Evolutionary conservation across 2,329 filamentous ascomycete species (phyloP).

Genomic region (Ceratocystis alfenasii): DNA sequence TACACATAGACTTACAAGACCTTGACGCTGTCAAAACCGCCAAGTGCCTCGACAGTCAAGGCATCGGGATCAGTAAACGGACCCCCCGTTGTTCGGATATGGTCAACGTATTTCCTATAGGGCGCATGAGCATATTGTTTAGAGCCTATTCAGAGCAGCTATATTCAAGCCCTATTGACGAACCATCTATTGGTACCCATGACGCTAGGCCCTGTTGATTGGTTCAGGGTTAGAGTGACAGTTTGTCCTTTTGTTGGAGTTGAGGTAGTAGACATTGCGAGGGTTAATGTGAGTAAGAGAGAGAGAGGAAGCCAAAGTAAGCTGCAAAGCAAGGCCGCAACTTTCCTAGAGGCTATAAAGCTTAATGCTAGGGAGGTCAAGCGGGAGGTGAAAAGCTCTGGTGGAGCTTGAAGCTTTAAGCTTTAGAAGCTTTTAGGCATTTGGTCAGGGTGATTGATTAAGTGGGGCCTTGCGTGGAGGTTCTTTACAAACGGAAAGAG

Average conservation of each 20-base stretch:
- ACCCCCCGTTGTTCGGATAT: constrained; percentile 61
- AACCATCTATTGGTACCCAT: constrained; percentile 13
- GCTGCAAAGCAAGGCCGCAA: not conserved
- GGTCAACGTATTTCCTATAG: constrained; percentile 72
- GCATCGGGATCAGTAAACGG: constrained; percentile 64
- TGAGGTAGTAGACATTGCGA: constrained; percentile 3
- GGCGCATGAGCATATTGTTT: constrained; percentile 11
- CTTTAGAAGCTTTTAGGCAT: not conserved
- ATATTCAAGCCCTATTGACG: not conserved
- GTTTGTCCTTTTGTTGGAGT: constrained; percentile 11
- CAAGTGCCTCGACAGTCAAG: constrained; percentile 40
- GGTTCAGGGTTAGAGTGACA: constrained; percentile 20
- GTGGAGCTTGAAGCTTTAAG: not conserved
- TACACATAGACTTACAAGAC: constrained; percentile 47
- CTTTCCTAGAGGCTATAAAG: not conserved
- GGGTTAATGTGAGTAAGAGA: not conserved
- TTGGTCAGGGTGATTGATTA: not conserved
- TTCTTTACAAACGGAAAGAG: not conserved
- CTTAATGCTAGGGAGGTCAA: not conserved
- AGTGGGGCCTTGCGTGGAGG: not conserved
- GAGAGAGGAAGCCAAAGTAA: not conserved
- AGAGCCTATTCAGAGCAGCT: not conserved
- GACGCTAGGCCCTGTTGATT: not conserved
- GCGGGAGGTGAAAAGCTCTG: not conserved
- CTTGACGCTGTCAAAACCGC: constrained; percentile 56